Evolutionary conservation across 345 rosid genomes (phyloP), one percentile per base, ranked within the genome.

Genomic region (Litchi chinensis): DNA sequence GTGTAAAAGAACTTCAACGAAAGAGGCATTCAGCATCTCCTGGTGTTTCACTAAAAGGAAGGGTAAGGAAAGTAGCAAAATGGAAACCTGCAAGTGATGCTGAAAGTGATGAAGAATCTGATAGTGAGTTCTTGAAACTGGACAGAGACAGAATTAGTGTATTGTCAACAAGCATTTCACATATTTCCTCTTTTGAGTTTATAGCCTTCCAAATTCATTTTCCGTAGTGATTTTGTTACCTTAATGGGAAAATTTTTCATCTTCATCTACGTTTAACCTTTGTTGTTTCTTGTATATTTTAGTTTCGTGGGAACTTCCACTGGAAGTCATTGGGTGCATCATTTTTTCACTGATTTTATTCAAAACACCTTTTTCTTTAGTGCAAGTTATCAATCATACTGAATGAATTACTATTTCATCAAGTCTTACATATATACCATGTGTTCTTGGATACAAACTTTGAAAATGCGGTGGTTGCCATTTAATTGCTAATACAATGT

Each of bases 21-120:
- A 96, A 96, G 91, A 87, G 99, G 88, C 98, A 90, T 83, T 92
- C 94, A 32, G 97, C 97, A 43, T 83, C 93, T 41, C 93, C 98
- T 64, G 97, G 92, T 81, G 95, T 93, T 77, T 96, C 99, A 73
- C 62, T 90, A 10, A 93, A 90, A 80, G 98, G 99, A 80, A 92
- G 99, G 82, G 95, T 96, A 26, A 89, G 99, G 87, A 96, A 96
- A 91, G 88, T 79, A 86, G 95, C 99, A 57, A 93, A 87, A 79
- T 87, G 95, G 97, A 89, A 91, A 78, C 97, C 98, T 73, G 87
- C 89, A 67, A 92, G 94, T 76, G 98, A 96, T 79, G 90, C 69
- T 81, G 99, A 96, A 83, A 93, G 94, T 70, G 91, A 93, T 75
- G 93, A 90, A 83, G 94, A 88, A 78, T 90, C 91, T 81, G 97